A percentile compares a stretch with the other conserved stretches of the same genome.
Conservation (phyloP, 2,329 filamentous ascomycete species). For the Exophiala xenobiotica region DNA sequence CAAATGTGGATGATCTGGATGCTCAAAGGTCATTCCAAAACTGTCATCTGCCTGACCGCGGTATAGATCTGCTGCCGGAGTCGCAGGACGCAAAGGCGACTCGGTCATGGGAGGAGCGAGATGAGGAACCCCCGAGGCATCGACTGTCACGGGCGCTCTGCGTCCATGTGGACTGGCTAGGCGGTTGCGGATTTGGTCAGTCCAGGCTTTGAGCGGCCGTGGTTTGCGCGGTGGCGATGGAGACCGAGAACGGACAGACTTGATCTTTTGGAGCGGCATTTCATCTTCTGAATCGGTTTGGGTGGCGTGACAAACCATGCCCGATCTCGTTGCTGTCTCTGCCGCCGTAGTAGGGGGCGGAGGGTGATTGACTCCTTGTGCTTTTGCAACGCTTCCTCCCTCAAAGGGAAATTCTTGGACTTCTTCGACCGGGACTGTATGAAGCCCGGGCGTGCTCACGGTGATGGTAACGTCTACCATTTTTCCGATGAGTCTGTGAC, state of each 20-base stretch:
- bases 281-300: slow-evolving; percentile 16
- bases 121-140: neutral
- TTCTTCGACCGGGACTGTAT: slow-evolving; percentile 6
- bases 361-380: neutral
- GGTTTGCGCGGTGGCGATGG: slow-evolving; percentile 8
- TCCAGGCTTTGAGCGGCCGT: slow-evolving; percentile 11
- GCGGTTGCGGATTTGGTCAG: slow-evolving; percentile 13
- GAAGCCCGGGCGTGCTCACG: slow-evolving; percentile 17
- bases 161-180: slow-evolving; percentile 7
- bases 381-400: neutral
- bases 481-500: slow-evolving; percentile 2
- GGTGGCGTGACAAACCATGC: slow-evolving; percentile 18
- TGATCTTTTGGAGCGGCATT: neutral
- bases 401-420: neutral
- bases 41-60: slow-evolving; percentile 17
- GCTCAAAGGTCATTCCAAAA: slow-evolving; percentile 26
- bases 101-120: slow-evolving; percentile 14
- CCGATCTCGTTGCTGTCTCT: neutral
- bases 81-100: slow-evolving; percentile 12
- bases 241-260: slow-evolving; percentile 8
- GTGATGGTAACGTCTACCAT: slow-evolving; percentile 22
- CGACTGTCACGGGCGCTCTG: neutral
- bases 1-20: slow-evolving; percentile 3
- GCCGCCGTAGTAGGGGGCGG: neutral
- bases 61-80: slow-evolving; percentile 23